phyloP scores from a whole-genome alignment of 306 rosid genomes.

The Castanea sativa region DNA sequence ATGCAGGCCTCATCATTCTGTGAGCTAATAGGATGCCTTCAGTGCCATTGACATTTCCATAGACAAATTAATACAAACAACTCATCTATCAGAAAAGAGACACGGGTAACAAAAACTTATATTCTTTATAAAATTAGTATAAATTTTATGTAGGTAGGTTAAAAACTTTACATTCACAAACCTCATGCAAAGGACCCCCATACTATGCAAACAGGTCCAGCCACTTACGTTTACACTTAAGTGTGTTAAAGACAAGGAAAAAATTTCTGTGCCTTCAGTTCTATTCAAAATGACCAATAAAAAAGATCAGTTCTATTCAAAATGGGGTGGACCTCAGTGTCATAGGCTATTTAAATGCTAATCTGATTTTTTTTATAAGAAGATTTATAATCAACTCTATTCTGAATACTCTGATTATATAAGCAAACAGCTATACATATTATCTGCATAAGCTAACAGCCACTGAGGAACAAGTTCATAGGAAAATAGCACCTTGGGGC shows the following conservation, averaged over 20 bases:
- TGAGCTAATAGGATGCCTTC: background rate
- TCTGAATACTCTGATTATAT: background rate
- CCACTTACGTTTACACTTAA: background rate
- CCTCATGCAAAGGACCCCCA: background rate
- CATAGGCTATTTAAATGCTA: background rate
- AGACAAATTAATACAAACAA: background rate
- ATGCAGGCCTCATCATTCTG: background rate
- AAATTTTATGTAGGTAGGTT: background rate
- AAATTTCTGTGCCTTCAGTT: background rate
- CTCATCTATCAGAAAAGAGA: background rate
- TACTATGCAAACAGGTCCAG: background rate
- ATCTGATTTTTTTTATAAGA: too few relatives aligned
- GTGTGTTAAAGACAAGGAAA: background rate
- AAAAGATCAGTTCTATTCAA: background rate
- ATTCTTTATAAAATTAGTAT: background rate
- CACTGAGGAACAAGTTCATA: background rate
- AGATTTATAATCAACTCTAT: too few relatives aligned
- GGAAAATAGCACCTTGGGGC: constrained; percentile 75
- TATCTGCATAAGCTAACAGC: background rate
- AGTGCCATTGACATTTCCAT: background rate
- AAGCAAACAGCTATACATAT: background rate
- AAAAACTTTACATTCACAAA: background rate
- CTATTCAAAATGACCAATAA: background rate
- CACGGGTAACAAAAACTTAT: background rate
- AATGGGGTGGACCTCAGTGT: background rate